Percentiles rank a stretch among this genome's conserved stretches.
Evolutionary conservation across 768 basidiomycete genomes (phyloP).

Genomic region (Omphalotus guepiniiformis): DNA sequence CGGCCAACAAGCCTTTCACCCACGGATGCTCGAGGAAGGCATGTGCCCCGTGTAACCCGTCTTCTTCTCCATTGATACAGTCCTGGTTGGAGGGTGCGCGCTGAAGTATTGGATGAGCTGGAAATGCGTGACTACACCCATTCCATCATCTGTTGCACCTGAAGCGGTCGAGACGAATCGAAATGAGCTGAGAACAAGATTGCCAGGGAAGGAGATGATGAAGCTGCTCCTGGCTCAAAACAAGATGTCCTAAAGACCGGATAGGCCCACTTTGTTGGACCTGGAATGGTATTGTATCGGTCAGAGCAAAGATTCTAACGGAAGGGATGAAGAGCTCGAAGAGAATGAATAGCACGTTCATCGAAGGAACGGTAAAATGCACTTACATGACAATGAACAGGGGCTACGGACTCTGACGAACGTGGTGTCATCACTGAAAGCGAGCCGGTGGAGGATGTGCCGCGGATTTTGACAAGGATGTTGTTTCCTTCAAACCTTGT

Average conservation of each 20-base stretch:
- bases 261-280: slow-evolving; percentile 53
- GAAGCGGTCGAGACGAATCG: slow-evolving; percentile 76
- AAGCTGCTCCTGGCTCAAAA: not conserved
- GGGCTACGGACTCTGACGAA: too few species aligned
- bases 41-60: slow-evolving; percentile 69
- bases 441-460: too few species aligned
- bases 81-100: slow-evolving; percentile 45
- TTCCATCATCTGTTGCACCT: slow-evolving; percentile 76
- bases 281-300: slow-evolving; percentile 61
- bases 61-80: slow-evolving; percentile 85
- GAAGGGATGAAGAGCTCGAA: slow-evolving; percentile 57
- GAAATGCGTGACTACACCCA: slow-evolving; percentile 62
- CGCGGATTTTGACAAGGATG: slow-evolving; percentile 37
- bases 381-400: too few species aligned
- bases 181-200: slow-evolving; percentile 78
- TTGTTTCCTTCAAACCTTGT: slow-evolving; percentile 56
- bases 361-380: too few species aligned
- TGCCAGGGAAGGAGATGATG: too few species aligned
- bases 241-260: slow-evolving; percentile 41
- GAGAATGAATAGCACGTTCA: not conserved
- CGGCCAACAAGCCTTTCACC: slow-evolving; percentile 21
- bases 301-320: slow-evolving; percentile 47
- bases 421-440: too few species aligned
- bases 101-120: slow-evolving; percentile 58
- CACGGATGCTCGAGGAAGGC: slow-evolving; percentile 69